Conservation (phyloP, 2,329 filamentous ascomycete species). For the Albifimbria verrucaria region DNA sequence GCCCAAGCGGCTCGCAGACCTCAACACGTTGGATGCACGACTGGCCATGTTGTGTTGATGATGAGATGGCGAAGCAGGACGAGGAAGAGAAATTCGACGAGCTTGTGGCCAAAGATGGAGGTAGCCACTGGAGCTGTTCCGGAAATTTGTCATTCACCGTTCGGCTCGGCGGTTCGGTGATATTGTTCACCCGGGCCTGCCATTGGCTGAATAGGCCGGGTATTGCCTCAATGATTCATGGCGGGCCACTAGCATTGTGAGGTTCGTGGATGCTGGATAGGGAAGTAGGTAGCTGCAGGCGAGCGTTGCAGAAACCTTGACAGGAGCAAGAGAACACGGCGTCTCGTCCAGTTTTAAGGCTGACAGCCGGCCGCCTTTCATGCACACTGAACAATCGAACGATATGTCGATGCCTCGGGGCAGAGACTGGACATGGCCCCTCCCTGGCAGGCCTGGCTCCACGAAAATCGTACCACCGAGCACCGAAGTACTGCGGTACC, state of each 20-base stretch:
- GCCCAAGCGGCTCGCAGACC: conserved; percentile 67
- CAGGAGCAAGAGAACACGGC: background rate
- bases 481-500: background rate
- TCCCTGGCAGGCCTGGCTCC: background rate
- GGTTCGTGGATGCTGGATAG: background rate
- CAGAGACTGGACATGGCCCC: background rate
- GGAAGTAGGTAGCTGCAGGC: background rate
- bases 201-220: conserved; percentile 26
- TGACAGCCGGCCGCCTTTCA: background rate
- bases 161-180: conserved; percentile 34
- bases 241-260: background rate
- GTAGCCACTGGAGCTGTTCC: conserved; percentile 11
- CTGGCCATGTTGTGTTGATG: conserved; percentile 51
- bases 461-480: background rate
- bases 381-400: background rate
- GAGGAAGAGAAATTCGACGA: conserved; percentile 15
- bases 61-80: conserved; percentile 14
- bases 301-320: background rate
- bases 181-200: conserved; percentile 22
- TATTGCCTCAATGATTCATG: conserved; percentile 5
- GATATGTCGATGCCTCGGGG: background rate
- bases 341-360: background rate
- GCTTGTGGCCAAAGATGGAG: conserved; percentile 18
- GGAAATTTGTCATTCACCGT: conserved; percentile 32
- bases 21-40: conserved; percentile 65